Base-by-base conservation (phyloP, 805 yeast species). In the Cyberlindnera nakhonratchasimensis region DNA sequence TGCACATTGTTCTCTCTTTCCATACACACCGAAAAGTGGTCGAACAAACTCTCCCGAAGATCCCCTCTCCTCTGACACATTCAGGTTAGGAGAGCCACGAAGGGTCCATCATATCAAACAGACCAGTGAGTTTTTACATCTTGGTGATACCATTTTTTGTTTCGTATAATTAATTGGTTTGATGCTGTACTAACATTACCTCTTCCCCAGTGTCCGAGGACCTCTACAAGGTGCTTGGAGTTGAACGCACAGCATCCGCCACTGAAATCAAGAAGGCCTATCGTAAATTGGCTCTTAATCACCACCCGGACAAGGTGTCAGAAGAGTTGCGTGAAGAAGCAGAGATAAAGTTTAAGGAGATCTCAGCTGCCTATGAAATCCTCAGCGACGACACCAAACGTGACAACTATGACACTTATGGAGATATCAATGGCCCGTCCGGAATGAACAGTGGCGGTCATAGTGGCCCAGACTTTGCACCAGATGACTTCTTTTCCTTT, bases 261-360 rank as follows among this genome's bases (percentile, higher is more conserved):
- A 66, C 65, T 1, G 96, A 90, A 49, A 86, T 91, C 59, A 82
- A 82, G 54, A 80, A 77, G 61, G 95, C 96, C 0, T 91, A 87
- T 64, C 74, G 95, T 51, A 84, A 80, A 53, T 72, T 88, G 37
- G 98, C 98, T 10, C 70, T 91, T 29, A 69, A 71, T 46, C 77
- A 81, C 54, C 98, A 91, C 63, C 98, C 98, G 0, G 98, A 91
- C 62, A 91, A 93, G 59, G 89, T 79, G 2, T 60, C 77, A 0
- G 86, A 79, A 50, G 78, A 75, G 9, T 79, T 78, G 18, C 70
- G 93, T 45, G 82, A 71, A 13, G 76, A 69, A 16, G 85, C 95
- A 3, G 97, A 88, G 62, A 67, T 74, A 47, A 76, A 73, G 57
- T 91, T 91, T 65, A 91, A 91, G 61, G 90, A 83, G 53, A 77